phyloP scores from a whole-genome alignment of 2,329 filamentous ascomycete genomes.

The Alternaria brassicae region DNA sequence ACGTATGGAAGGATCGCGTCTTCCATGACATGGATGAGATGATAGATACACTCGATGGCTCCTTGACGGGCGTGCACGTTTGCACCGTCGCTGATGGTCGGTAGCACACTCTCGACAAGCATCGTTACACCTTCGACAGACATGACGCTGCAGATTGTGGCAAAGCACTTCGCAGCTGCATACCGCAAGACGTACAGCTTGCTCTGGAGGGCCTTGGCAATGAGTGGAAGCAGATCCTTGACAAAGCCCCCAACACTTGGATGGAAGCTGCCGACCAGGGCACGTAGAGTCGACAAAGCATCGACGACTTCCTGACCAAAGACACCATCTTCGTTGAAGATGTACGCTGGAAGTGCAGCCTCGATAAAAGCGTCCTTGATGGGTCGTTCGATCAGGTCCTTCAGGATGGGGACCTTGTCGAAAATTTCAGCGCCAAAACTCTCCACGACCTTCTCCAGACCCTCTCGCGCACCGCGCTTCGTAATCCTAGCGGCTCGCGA shows the following conservation, averaged over 20 bases:
- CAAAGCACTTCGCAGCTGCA: constrained; percentile 95
- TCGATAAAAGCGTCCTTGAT: constrained; percentile 76
- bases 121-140: constrained; percentile 95
- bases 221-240: constrained; percentile 80
- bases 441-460: constrained; percentile 82
- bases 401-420: constrained; percentile 82
- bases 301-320: constrained; percentile 94
- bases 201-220: constrained; percentile 87
- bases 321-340: constrained; percentile 73
- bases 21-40: constrained; percentile 97
- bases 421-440: constrained; percentile 81
- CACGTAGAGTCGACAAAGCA: constrained; percentile 89
- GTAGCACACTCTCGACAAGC: constrained; percentile 89
- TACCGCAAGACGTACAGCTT: constrained; percentile 92
- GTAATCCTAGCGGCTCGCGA: constrained; percentile 89
- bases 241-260: constrained; percentile 78
- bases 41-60: constrained; percentile 93
- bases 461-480: constrained; percentile 90
- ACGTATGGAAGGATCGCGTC: constrained; percentile 95
- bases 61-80: constrained; percentile 91
- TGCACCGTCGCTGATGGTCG: constrained; percentile 87
- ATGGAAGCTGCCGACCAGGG: constrained; percentile 89
- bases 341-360: constrained; percentile 71
- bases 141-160: constrained; percentile 96
- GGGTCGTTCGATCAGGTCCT: constrained; percentile 80